Evolutionary conservation across 164 flowering plant species (phyloP).

Genomic region (Amborella trichopoda): DNA sequence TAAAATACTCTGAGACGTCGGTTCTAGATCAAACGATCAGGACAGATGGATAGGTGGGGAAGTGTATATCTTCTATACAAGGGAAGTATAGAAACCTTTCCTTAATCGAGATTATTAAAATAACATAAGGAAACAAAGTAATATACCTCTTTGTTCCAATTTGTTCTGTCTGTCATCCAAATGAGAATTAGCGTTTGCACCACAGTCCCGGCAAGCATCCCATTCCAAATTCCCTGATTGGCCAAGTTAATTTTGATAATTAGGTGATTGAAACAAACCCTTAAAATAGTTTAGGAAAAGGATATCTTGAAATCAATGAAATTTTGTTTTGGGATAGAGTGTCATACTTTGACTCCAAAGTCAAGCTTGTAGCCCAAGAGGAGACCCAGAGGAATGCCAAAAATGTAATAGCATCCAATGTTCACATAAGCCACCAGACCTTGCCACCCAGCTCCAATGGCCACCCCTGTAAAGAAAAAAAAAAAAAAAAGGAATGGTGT

Average conservation of each 20-base stretch:
- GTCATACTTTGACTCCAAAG: conserved; percentile 33
- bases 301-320: no score
- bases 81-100: background rate
- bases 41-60: background rate
- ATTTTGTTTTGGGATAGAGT: no score
- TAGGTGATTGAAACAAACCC: no score
- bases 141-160: conserved; percentile 51
- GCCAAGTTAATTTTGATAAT: no score
- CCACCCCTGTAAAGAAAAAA: conserved; percentile 54
- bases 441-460: conserved; percentile 79
- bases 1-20: no score
- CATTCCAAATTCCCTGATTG: conserved; percentile 56
- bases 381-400: conserved; percentile 55
- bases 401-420: conserved; percentile 43
- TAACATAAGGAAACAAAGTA: background rate
- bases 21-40: background rate
- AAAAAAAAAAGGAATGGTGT: no score
- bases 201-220: conserved; percentile 42
- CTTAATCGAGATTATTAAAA: background rate
- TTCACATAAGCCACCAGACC: conserved; percentile 48
- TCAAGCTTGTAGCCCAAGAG: conserved; percentile 25
- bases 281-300: no score
- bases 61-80: background rate
- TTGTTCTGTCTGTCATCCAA: conserved; percentile 31
- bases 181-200: conserved; percentile 32